These are phyloP conservation scores for Puccinia coronata DNA, from an alignment of 1,284 basidiomycete species.

Conservation along the genomic window DNA sequence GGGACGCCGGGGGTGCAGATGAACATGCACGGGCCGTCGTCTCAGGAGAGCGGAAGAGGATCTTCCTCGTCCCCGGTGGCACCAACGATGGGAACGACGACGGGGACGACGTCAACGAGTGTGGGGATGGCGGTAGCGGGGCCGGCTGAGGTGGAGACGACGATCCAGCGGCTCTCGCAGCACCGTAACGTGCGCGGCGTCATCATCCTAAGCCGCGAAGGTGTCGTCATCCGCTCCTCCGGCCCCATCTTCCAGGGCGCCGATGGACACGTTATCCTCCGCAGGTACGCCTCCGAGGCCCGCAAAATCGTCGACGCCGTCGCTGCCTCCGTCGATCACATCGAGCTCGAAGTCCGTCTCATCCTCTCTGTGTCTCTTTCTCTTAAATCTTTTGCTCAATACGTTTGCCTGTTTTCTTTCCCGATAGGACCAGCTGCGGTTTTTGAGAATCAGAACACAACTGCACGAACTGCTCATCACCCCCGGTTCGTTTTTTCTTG, in stretches of 20 bases:
- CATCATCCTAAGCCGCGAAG: slow-evolving; percentile 36
- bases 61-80: too few relatives aligned
- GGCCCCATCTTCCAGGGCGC: slow-evolving; percentile 32
- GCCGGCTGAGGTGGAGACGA: slow-evolving; percentile 34
- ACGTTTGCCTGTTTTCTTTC: not conserved
- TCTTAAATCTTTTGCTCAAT: slow-evolving; percentile 13
- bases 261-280: slow-evolving; percentile 17
- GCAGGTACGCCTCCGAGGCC: slow-evolving; percentile 26
- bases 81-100: not conserved
- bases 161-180: slow-evolving; percentile 30
- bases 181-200: slow-evolving; percentile 43
- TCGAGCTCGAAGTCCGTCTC: slow-evolving; percentile 40
- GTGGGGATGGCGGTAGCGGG: too few relatives aligned
- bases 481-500: slow-evolving; percentile 67
- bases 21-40: too few relatives aligned
- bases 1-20: too few relatives aligned
- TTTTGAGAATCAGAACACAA: slow-evolving; percentile 85
- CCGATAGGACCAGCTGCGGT: slow-evolving; percentile 77
- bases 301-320: slow-evolving; percentile 36
- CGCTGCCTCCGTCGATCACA: slow-evolving; percentile 17
- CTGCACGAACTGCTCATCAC: slow-evolving; percentile 92
- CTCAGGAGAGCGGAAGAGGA: too few relatives aligned
- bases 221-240: slow-evolving; percentile 34
- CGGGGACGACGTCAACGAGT: not conserved
- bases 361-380: not conserved